phyloP scores from a whole-genome alignment of 2,329 filamentous ascomycete genomes.

The Trichoderma lentiforme region DNA sequence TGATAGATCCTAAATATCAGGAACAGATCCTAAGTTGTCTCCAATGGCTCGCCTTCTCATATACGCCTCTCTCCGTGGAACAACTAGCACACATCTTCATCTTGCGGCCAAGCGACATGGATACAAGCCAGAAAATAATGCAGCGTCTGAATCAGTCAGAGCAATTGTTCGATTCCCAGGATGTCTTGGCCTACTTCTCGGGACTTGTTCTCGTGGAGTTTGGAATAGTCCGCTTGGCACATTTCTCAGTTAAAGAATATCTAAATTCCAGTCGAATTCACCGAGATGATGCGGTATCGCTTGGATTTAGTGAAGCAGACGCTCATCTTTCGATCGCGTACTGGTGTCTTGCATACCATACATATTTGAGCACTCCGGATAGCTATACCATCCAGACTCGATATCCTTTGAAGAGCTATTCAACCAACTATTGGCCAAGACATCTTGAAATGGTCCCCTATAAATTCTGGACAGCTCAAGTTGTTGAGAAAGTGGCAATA shows the following conservation, averaged over 20 bases:
- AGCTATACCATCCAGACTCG: neutral
- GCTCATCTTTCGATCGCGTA: slow-evolving; percentile 4
- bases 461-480: neutral
- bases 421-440: neutral
- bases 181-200: neutral
- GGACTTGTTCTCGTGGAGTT: neutral
- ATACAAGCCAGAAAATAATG: neutral
- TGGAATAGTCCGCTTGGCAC: neutral
- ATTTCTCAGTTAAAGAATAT: slow-evolving; percentile 17
- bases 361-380: neutral
- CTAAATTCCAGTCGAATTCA: neutral
- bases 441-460: slow-evolving; percentile 1
- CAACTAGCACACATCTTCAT: slow-evolving; percentile 1
- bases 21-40: neutral
- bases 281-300: neutral
- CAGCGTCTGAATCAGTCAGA: neutral
- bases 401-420: neutral
- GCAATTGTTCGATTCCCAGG: neutral
- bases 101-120: neutral
- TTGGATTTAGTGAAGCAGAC: slow-evolving; percentile 2
- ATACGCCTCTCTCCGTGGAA: neutral
- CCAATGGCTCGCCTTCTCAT: slow-evolving; percentile 15
- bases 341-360: slow-evolving; percentile 2
- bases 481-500: neutral
- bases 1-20: neutral